phyloP scores from a whole-genome alignment of 1,284 basidiomycete genomes.

The Wallemia ichthyophaga region DNA sequence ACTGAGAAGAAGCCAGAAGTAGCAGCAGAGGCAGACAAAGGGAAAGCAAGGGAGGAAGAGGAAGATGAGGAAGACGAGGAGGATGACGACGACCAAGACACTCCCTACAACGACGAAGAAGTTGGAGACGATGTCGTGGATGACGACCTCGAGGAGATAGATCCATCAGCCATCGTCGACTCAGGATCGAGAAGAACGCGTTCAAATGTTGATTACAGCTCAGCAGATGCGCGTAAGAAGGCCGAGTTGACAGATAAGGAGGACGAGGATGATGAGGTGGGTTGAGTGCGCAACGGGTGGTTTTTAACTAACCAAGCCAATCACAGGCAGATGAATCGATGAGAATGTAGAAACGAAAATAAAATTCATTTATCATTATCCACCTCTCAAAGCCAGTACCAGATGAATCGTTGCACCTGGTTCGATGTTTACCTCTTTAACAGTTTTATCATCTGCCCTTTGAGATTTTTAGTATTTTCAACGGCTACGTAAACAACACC shows the following conservation, averaged over 20 bases:
- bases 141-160: not conserved
- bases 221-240: not conserved
- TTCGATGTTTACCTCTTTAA: constrained; percentile 45
- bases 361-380: constrained; percentile 11
- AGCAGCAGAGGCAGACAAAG: not conserved
- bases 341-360: not conserved
- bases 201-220: not conserved
- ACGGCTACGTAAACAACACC: not conserved
- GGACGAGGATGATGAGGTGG: not conserved
- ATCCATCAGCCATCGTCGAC: not conserved
- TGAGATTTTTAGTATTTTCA: not conserved
- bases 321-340: not conserved
- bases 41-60: not conserved
- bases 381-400: constrained; percentile 71
- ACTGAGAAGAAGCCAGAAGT: not conserved
- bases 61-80: not conserved
- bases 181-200: not conserved
- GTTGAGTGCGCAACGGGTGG: not conserved
- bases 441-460: constrained; percentile 56
- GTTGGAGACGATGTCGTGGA: not conserved
- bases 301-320: not conserved
- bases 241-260: not conserved
- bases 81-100: not conserved
- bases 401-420: constrained; percentile 67
- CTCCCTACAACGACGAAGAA: not conserved